Evolutionary conservation across 2,329 filamentous ascomycete genomes (phyloP).

Genomic region (Pseudogymnoascus sp.): DNA sequence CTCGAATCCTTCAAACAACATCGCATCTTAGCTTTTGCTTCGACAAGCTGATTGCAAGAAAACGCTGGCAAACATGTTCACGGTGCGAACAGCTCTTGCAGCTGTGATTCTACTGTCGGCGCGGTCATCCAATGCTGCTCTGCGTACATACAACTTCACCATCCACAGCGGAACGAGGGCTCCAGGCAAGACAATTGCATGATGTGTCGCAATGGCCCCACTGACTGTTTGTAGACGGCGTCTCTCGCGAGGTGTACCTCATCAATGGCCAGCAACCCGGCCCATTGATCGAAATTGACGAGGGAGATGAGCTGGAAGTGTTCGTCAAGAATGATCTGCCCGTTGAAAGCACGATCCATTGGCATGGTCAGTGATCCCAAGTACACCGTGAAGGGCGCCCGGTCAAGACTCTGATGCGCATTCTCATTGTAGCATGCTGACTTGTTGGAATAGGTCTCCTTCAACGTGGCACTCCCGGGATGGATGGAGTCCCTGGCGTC

Average conservation of each 20-base stretch:
- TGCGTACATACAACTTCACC: not conserved
- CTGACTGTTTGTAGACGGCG: not conserved
- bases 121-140: not conserved
- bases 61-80: no score
- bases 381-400: not conserved
- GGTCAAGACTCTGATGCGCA: not conserved
- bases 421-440: not conserved
- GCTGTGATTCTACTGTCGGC: no score
- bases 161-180: not conserved
- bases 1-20: no score
- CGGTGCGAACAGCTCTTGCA: no score
- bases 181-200: no score
- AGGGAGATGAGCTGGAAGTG: conserved; percentile 56
- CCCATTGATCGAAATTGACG: conserved; percentile 54
- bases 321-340: conserved; percentile 47
- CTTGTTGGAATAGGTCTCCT: conserved; percentile 30
- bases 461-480: conserved; percentile 27
- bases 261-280: conserved; percentile 59
- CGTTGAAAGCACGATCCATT: not conserved
- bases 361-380: not conserved
- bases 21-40: no score
- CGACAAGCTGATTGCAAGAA: no score
- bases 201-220: no score
- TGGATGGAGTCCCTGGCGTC: conserved; percentile 36
- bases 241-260: conserved; percentile 28